These are phyloP conservation scores for Backusella psychrophila DNA, from an alignment of 192 early-diverging fungal species.

Conservation along the genomic window DNA sequence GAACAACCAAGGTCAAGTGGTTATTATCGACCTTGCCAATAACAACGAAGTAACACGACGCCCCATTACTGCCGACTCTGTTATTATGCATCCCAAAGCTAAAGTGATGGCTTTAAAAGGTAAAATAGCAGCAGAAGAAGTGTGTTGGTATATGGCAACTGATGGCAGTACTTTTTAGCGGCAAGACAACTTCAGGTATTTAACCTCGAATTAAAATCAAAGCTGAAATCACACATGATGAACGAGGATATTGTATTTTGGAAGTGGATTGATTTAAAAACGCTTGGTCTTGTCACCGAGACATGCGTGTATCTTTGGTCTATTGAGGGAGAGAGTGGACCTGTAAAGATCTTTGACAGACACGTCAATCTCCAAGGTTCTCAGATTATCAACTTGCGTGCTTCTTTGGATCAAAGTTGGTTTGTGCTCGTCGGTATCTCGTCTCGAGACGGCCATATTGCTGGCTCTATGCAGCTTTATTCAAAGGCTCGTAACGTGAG, in stretches of 20 bases:
- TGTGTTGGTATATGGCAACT: background rate
- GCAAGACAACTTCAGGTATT: constrained; percentile 92
- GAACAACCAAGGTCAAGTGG: constrained; percentile 84
- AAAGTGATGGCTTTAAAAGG: constrained; percentile 97
- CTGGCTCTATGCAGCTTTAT: constrained; percentile 96
- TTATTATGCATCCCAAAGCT: constrained; percentile 95
- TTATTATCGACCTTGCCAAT: constrained; percentile 92
- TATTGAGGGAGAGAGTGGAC: constrained; percentile 87
- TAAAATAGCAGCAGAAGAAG: constrained; percentile 23
- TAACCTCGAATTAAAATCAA: constrained; percentile 94
- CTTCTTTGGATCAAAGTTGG: constrained; percentile 92
- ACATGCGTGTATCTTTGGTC: constrained; percentile 95
- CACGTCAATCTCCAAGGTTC: constrained; percentile 76
- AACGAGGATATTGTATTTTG: constrained; percentile 91
- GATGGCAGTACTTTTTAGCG: constrained; percentile 46
- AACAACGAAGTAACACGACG: constrained; percentile 78
- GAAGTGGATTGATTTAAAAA: constrained; percentile 91
- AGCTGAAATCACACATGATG: constrained; percentile 93
- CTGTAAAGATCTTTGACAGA: constrained; percentile 92
- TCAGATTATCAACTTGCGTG: constrained; percentile 96
- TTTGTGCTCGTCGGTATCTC: constrained; percentile 95
- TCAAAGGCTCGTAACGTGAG: constrained; percentile 89
- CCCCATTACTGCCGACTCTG: constrained; percentile 96
- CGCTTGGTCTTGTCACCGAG: constrained; percentile 87
- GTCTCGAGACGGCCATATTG: constrained; percentile 85